Percentiles rank a stretch among this genome's conserved stretches.
Evolutionary conservation across 352 stramenopile genomes (phyloP).

Genomic region (Phytophthora fragariae): DNA sequence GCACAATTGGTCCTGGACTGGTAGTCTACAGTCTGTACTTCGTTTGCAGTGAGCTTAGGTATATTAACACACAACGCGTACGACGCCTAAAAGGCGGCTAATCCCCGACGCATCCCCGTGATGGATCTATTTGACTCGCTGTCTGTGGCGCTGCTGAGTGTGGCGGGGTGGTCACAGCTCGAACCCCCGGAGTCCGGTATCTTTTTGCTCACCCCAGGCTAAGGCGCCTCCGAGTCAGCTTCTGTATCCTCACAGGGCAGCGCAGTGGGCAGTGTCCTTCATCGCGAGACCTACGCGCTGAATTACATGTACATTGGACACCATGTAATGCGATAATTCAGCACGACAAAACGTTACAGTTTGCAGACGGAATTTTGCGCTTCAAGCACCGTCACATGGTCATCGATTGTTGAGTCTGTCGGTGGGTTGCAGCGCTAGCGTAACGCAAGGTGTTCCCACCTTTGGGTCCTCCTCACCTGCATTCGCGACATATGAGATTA

Average conservation of each 20-base stretch:
- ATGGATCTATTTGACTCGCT: not conserved
- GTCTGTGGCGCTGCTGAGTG: constrained; percentile 5
- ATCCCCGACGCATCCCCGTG: not conserved
- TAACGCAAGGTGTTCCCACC: not conserved
- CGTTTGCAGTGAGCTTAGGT: not conserved
- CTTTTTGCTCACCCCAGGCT: not conserved
- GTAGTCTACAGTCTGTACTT: constrained; percentile 6
- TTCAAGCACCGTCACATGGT: not conserved
- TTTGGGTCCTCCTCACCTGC: too few relatives aligned
- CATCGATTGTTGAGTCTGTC: constrained; percentile 4
- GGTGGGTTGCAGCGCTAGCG: not conserved
- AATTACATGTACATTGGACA: too few relatives aligned
- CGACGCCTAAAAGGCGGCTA: not conserved
- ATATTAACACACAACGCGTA: constrained; percentile 17
- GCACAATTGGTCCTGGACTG: constrained; percentile 34
- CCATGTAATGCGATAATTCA: not conserved
- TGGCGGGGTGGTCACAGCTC: not conserved
- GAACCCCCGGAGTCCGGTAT: not conserved
- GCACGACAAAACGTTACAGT: not conserved
- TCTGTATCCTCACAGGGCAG: not conserved
- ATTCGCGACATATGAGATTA: too few relatives aligned
- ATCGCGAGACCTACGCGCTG: not conserved
- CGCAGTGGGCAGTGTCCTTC: not conserved
- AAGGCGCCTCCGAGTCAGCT: not conserved
- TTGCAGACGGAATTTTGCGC: not conserved